These are phyloP conservation scores for Talaromyces sp. DNA, from an alignment of 2,329 filamentous ascomycete genomes.

Conservation along the genomic window DNA sequence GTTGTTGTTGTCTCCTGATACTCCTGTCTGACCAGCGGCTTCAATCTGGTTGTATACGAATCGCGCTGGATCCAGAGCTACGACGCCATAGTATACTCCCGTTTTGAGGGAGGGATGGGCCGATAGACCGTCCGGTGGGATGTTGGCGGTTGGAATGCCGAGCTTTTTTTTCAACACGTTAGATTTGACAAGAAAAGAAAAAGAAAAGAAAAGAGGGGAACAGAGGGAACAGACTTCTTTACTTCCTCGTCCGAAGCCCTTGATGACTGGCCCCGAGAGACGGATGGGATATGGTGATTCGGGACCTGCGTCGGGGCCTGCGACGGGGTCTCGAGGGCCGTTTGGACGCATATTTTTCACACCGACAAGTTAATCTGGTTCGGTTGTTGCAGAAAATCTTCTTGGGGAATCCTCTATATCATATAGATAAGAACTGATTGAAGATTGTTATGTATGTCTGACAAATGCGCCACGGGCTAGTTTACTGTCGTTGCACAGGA, in stretches of 20 bases:
- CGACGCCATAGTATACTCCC: constrained; percentile 93
- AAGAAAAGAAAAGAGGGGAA: neutral
- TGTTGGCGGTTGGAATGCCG: constrained; percentile 94
- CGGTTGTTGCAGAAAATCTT: neutral
- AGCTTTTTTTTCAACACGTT: constrained; percentile 53
- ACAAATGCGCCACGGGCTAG: neutral
- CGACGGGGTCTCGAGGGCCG: constrained; percentile 60
- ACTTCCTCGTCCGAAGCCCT: constrained; percentile 88
- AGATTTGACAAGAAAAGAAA: too few species aligned
- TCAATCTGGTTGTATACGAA: constrained; percentile 22
- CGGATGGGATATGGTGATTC: constrained; percentile 73
- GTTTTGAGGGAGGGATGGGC: constrained; percentile 57
- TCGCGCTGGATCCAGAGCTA: constrained; percentile 56
- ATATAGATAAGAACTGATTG: too few species aligned
- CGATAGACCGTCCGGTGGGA: constrained; percentile 62
- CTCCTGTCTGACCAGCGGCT: constrained; percentile 14
- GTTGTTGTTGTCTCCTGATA: neutral
- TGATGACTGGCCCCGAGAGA: constrained; percentile 81
- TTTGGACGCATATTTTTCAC: constrained; percentile 41
- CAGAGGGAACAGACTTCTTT: constrained; percentile 64
- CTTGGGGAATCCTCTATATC: neutral
- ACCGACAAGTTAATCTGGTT: too few species aligned
- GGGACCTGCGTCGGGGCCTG: constrained; percentile 69
- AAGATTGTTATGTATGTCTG: neutral
- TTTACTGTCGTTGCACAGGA: neutral